A percentile compares a stretch with the other conserved stretches of the same genome.
Evolutionary conservation across 140 eudicot species (phyloP).

Genomic region (Anethum foeniculum): DNA sequence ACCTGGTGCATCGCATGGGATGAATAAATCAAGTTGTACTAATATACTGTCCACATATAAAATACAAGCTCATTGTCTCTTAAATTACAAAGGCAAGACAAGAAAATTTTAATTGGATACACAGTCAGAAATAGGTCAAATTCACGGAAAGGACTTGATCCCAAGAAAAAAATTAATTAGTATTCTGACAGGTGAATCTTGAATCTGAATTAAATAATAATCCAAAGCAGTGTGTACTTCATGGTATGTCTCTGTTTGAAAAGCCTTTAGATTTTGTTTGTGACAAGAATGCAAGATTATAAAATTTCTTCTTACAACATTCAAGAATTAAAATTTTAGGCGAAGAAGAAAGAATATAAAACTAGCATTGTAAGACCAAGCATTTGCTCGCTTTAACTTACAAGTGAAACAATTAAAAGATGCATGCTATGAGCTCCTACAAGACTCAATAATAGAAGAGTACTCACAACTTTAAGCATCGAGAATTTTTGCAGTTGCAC

Average conservation of each 20-base stretch:
- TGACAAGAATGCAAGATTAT: not conserved
- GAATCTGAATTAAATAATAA: not conserved
- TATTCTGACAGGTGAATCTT: not conserved
- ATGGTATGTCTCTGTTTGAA: too few species aligned
- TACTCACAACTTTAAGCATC: conserved; percentile 75
- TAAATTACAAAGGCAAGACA: not conserved
- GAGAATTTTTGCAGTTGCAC: conserved; percentile 64
- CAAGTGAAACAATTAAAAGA: not conserved
- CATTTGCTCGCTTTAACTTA: not conserved
- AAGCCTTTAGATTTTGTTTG: not conserved
- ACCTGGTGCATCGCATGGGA: conserved; percentile 30
- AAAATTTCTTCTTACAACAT: not conserved
- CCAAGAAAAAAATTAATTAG: not conserved
- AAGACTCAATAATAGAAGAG: not conserved
- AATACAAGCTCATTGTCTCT: not conserved
- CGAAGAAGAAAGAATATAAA: not conserved
- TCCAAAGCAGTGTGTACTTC: not conserved
- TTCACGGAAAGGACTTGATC: not conserved
- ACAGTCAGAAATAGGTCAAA: not conserved
- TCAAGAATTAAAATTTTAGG: not conserved
- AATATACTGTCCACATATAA: not conserved
- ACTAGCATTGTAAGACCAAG: not conserved
- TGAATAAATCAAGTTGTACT: not conserved
- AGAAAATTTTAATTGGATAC: not conserved
- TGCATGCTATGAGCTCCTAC: not conserved